phyloP scores from a whole-genome alignment of 345 rosid species.

The Syzygium aromaticum region DNA sequence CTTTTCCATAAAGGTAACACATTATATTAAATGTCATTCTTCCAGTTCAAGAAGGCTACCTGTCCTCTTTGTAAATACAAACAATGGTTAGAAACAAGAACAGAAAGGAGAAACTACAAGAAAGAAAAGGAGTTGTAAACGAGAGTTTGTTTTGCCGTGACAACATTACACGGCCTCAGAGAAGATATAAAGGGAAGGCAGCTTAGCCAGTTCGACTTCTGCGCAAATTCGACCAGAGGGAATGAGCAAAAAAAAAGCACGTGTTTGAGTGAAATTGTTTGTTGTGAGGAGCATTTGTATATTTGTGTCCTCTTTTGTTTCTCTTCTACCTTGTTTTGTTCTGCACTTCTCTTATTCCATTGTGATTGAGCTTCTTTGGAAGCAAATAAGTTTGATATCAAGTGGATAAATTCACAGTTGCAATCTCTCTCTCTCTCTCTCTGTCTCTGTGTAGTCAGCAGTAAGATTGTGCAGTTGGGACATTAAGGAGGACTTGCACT shows the following conservation, averaged over 20 bases:
- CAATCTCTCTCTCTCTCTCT: neutral
- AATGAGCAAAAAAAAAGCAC: neutral
- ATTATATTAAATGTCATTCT: neutral
- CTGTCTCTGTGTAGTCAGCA: neutral
- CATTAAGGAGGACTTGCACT: neutral
- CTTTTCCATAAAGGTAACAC: neutral
- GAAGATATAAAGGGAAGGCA: neutral
- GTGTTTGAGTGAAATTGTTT: neutral
- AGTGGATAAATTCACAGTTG: neutral
- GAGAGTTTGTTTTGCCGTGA: neutral
- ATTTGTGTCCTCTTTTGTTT: neutral
- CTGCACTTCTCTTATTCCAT: neutral
- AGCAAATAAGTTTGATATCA: neutral
- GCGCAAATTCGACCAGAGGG: neutral
- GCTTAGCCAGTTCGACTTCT: neutral
- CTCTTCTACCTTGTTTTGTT: neutral
- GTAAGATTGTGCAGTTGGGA: neutral
- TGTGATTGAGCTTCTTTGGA: neutral
- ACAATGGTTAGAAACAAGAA: neutral
- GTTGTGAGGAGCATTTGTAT: conserved; percentile 1
- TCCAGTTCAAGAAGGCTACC: neutral
- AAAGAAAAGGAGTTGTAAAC: neutral
- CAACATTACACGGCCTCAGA: neutral
- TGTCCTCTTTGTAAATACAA: neutral
- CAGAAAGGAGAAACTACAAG: neutral